phyloP scores from a whole-genome alignment of 208 protist species.

The Leishmania gerbilli region DNA sequence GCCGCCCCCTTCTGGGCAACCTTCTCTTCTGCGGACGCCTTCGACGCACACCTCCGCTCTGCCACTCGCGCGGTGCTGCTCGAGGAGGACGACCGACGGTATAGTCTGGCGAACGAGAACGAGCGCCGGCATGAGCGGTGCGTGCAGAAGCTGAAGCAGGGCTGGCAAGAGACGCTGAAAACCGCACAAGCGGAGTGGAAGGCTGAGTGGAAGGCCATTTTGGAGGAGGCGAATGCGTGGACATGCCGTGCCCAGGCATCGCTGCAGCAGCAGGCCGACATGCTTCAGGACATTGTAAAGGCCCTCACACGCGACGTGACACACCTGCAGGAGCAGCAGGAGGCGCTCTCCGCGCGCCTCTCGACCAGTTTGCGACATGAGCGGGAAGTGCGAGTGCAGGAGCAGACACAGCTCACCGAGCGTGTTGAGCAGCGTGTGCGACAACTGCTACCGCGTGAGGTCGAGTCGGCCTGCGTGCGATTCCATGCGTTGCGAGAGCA shows the following conservation, averaged over 20 bases:
- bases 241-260: conserved; percentile 6
- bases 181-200: conserved; percentile 25
- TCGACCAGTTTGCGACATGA: conserved; percentile 11
- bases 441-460: conserved; percentile 26
- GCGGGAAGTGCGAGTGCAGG: conserved; percentile 27
- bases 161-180: conserved; percentile 26
- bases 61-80: conserved; percentile 43
- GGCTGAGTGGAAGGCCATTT: conserved; percentile 15
- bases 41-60: conserved; percentile 56
- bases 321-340: conserved; percentile 24
- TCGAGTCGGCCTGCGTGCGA: conserved; percentile 30
- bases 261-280: conserved; percentile 31
- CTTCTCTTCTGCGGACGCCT: conserved; percentile 45
- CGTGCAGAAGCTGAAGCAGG: conserved; percentile 22
- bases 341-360: conserved; percentile 4
- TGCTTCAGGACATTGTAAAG: conserved; percentile 34
- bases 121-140: conserved; percentile 31
- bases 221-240: conserved; percentile 24
- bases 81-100: conserved; percentile 48
- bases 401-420: conserved; percentile 11
- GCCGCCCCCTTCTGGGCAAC: neutral
- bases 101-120: conserved; percentile 25
- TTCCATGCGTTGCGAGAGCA: conserved; percentile 33
- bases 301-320: conserved; percentile 31
- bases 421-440: conserved; percentile 25